Evolutionary conservation across 2,329 filamentous ascomycete genomes (phyloP).

Genomic region (Cladosporium sphaerospermum): DNA sequence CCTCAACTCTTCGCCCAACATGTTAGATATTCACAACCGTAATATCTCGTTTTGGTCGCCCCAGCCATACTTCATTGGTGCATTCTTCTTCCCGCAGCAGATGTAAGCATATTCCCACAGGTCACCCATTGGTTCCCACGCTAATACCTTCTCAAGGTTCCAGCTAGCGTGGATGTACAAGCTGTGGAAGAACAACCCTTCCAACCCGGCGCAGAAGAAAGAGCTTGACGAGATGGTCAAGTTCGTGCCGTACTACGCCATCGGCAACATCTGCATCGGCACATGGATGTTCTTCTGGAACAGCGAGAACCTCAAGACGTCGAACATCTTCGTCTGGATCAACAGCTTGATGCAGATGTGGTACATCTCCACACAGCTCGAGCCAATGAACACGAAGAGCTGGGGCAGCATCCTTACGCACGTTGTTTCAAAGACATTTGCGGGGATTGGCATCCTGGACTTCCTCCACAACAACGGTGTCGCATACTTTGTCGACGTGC

Average conservation of each 20-base stretch:
- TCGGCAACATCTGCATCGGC: slow-evolving; percentile 55
- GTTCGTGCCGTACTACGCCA: slow-evolving; percentile 49
- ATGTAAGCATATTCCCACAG: slow-evolving; percentile 24
- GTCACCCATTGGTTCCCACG: not conserved
- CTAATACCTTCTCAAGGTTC: slow-evolving; percentile 27
- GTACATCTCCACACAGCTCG: slow-evolving; percentile 46
- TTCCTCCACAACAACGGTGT: slow-evolving; percentile 53
- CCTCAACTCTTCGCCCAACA: slow-evolving; percentile 50
- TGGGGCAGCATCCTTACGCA: slow-evolving; percentile 52
- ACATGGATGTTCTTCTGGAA: slow-evolving; percentile 63
- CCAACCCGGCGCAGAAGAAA: slow-evolving; percentile 33
- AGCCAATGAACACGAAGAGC: slow-evolving; percentile 44
- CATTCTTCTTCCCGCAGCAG: slow-evolving; percentile 57
- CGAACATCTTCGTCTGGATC: slow-evolving; percentile 51
- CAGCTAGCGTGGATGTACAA: slow-evolving; percentile 54
- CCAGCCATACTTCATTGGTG: slow-evolving; percentile 53
- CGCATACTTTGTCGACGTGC: slow-evolving; percentile 47
- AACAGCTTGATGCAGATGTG: slow-evolving; percentile 51
- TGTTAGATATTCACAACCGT: slow-evolving; percentile 53
- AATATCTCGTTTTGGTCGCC: slow-evolving; percentile 56
- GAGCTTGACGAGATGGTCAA: slow-evolving; percentile 47
- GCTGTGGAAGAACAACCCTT: slow-evolving; percentile 45
- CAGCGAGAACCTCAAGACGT: slow-evolving; percentile 41
- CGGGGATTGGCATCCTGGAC: slow-evolving; percentile 55
- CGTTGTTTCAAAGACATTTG: slow-evolving; percentile 53